Base-by-base conservation (phyloP, 1,139 yeast genomes). In the Hansenula anomala region DNA sequence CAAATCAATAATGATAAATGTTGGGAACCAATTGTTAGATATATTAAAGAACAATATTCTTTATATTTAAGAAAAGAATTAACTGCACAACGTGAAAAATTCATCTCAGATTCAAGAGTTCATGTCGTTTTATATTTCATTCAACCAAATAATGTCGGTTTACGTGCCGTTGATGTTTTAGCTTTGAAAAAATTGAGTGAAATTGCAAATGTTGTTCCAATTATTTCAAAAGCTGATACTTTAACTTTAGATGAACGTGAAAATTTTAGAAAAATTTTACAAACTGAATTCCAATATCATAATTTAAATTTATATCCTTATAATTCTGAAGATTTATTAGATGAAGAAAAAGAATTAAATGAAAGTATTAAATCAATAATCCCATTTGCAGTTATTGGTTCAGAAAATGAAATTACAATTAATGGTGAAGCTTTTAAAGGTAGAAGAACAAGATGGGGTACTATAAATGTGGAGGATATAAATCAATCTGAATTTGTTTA, bases 11-110 rank as follows among this genome's bases (percentile, higher is more conserved):
- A 92, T 64, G 96, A 89, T 56, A 84, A 85, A 64, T 92, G 90
- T 58, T 92, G 97, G 97, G 97, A 92, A 54, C 97, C 97, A 34
- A 82, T 92, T 52, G 83, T 90, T 52, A 89, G 88, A 66, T 90
- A 90, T 65, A 88, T 92, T 60, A 89, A 90, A 67, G 98, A 92
- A 63, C 98, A 92, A 67, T 96, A 92, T 63, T 85, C 95, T 26
- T 85, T 83, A 56, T 92, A 86, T 61, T 74, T 92, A 60, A 83
- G 97, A 66, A 87, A 87, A 64, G 98, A 92, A 67, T 80, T 92
- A 61, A 92, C 97, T 27, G 97, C 98, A 7, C 90, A 87, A 58
- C 82, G 98, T 63, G 97, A 90, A 57, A 78, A 76, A 62, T 68
- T 72, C 57, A 84, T 90, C 46, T 75, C 75, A 33, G 98, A 92